Conservation (phyloP, 192 early-diverging fungal species). For the Coemansia sp. region DNA sequence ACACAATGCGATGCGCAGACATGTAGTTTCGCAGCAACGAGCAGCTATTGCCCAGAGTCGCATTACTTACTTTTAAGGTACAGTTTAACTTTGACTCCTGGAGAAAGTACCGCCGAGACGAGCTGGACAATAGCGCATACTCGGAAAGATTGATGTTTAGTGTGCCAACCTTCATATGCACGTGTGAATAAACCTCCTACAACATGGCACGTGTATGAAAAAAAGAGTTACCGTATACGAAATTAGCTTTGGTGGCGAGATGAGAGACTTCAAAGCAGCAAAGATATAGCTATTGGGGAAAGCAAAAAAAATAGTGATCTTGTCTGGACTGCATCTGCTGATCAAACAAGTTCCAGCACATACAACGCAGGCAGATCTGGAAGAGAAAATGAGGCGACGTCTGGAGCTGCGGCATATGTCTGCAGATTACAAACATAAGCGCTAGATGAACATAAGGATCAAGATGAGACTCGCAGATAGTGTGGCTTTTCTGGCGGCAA, state of each 20-base stretch:
- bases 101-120: constrained; percentile 61
- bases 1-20: not conserved
- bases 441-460: not conserved
- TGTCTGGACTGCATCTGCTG: not conserved
- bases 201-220: not conserved
- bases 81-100: constrained; percentile 79
- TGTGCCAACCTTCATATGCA: constrained; percentile 56
- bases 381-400: not conserved
- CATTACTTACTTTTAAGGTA: constrained; percentile 67
- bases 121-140: constrained; percentile 61
- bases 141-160: constrained; percentile 80
- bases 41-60: not conserved
- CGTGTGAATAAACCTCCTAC: constrained; percentile 53
- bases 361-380: not conserved
- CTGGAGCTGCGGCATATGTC: not conserved
- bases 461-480: not conserved
- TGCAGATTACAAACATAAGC: not conserved
- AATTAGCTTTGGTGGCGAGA: not conserved
- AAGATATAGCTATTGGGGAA: no score
- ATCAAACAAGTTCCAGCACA: not conserved
- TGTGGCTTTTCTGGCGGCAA: no score
- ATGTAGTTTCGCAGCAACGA: not conserved
- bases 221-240: not conserved
- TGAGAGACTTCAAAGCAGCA: no score
- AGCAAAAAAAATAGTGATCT: not conserved